Base-by-base conservation (phyloP, 2,329 filamentous ascomycete genomes). In the Fusarium lyarnte region DNA sequence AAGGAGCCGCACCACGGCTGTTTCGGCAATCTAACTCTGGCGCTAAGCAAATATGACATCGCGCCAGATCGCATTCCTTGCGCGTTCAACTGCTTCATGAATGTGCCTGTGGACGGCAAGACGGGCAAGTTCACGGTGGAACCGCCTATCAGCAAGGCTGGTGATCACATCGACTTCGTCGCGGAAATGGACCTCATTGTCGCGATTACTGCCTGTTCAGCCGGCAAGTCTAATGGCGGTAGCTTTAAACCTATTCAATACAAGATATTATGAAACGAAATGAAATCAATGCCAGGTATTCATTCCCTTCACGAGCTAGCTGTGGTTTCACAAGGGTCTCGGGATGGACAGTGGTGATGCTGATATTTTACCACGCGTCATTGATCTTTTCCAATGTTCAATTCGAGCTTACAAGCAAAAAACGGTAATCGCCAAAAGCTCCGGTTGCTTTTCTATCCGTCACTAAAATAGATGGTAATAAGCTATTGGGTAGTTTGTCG, bases 401-500 rank as follows among this genome's bases (percentile, higher is more conserved):
- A 19, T 7, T 49, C 29, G 3, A 49, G 11, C 29, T 23, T 23
- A 23, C 6, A 33, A n/a, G n/a, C n/a, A n/a, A n/a, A n/a, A 16
- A 23, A 23, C 0, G 3, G 1, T 2, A 47, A 23, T 8, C 7
- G 11, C 11, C 7, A 23, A 49, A 10, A 16, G 16, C 16, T 21
- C 4, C 29, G 46, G 16, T 10, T 7, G 4, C 2, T n/a, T 13
- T 5, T 5, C n/a, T 33, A 33, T 2, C 21, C 46, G n/a, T 14
- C 16, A 9, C 4, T 7, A 19, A 33, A 33, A 33, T 23, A 23
- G 2, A 13, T 0, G 0, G 9, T 1, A 13, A 6, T 13, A 19
- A 33, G 4, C 6, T 2, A 33, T 49, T 16, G 11, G 3, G 1
- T 0, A 14, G 7, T 3, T 33, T 23, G 2, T 0, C 6, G 17